Evolutionary conservation across 2,329 filamentous ascomycete species (phyloP).

Genomic region (Tothia fuscella): DNA sequence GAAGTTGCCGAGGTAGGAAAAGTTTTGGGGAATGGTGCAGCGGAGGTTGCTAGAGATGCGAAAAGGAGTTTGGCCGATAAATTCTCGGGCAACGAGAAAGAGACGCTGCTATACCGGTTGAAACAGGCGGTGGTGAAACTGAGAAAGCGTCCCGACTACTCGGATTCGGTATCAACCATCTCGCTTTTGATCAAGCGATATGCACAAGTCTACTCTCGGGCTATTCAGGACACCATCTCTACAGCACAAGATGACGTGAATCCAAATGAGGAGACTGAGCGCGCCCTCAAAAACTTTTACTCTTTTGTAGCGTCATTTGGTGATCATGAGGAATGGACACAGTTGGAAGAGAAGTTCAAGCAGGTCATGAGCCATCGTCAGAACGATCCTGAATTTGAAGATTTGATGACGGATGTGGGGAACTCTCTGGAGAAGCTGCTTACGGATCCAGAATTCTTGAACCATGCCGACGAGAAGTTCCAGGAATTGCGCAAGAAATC

Average conservation of each 20-base stretch:
- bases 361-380: conserved; percentile 61
- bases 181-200: conserved; percentile 67
- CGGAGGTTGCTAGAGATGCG: conserved; percentile 44
- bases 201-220: conserved; percentile 63
- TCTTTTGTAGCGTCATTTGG: conserved; percentile 69
- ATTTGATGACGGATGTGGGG: conserved; percentile 60
- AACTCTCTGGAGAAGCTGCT: conserved; percentile 68
- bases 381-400: conserved; percentile 72
- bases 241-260: conserved; percentile 59
- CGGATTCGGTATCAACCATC: conserved; percentile 71
- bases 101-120: conserved; percentile 61
- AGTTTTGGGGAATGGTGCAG: conserved; percentile 24
- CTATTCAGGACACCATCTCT: conserved; percentile 53
- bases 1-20: conserved; percentile 35
- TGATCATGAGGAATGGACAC: conserved; percentile 60
- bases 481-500: conserved; percentile 46
- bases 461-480: conserved; percentile 56
- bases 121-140: conserved; percentile 66
- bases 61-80: conserved; percentile 63
- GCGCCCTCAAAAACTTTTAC: conserved; percentile 72
- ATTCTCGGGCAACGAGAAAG: conserved; percentile 56
- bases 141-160: conserved; percentile 67
- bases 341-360: conserved; percentile 55
- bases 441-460: conserved; percentile 76
- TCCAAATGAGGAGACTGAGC: conserved; percentile 61